Evolutionary conservation across 305 asterid species (phyloP).

Genomic region (Ilex paraguariensis): DNA sequence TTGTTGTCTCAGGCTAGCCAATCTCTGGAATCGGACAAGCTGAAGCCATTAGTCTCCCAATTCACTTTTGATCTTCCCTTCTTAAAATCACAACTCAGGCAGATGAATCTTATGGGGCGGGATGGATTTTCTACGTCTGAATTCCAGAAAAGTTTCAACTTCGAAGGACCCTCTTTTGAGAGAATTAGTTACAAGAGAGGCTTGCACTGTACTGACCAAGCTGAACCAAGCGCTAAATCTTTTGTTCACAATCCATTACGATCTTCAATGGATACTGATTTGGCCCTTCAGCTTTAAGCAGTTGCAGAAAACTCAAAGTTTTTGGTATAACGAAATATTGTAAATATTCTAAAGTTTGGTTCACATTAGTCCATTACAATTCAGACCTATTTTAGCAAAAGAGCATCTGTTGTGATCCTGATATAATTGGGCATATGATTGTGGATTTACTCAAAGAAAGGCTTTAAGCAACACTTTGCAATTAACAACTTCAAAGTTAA

Average conservation of each 20-base stretch:
- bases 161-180: slow-evolving; percentile 1
- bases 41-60: slow-evolving; percentile 19
- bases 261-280: slow-evolving; percentile 17
- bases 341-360: too few species aligned
- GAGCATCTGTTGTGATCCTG: too few species aligned
- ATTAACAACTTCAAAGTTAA: too few species aligned
- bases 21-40: slow-evolving; percentile 1
- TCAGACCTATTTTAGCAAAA: too few species aligned
- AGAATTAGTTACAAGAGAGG: slow-evolving; percentile 4
- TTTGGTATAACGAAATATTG: too few species aligned
- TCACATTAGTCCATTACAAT: too few species aligned
- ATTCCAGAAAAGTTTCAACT: not conserved
- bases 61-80: slow-evolving; percentile 62
- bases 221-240: slow-evolving; percentile 5
- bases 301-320: not conserved
- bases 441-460: too few species aligned
- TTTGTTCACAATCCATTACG: slow-evolving; percentile 10
- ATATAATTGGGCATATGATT: too few species aligned
- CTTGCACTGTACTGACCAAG: not conserved
- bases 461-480: too few species aligned
- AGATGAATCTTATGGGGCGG: slow-evolving; percentile 30
- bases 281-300: slow-evolving; percentile 23
- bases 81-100: slow-evolving; percentile 50
- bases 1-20: slow-evolving; percentile 4
- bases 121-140: slow-evolving; percentile 1